phyloP scores from a whole-genome alignment of 495 filamentous ascomycete genomes.

The Xylaria cubensis region DNA sequence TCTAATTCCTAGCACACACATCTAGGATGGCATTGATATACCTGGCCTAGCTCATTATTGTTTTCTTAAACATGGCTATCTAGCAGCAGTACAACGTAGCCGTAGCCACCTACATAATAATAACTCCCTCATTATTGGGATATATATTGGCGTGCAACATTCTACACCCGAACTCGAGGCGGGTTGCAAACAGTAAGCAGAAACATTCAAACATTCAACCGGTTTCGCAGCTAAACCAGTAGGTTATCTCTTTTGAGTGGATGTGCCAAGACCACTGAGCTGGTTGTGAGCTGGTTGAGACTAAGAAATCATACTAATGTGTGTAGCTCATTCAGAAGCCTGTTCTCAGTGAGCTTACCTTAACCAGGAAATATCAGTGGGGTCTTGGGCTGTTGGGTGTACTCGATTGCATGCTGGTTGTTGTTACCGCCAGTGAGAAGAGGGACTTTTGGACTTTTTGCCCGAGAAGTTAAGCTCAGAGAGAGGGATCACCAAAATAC shows the following conservation, averaged over 20 bases:
- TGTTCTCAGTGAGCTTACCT: slow-evolving; percentile 5
- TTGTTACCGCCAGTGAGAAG: not conserved
- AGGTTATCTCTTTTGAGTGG: slow-evolving; percentile 16
- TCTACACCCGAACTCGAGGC: not conserved
- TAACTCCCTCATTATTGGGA: slow-evolving; percentile 11
- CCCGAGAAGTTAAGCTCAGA: not conserved
- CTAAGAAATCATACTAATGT: slow-evolving; percentile 13
- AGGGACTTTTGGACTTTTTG: not conserved
- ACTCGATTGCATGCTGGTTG: not conserved
- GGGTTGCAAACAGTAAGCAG: slow-evolving; percentile 26
- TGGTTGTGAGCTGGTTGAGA: not conserved
- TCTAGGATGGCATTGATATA: not conserved
- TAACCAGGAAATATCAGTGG: slow-evolving; percentile 8
- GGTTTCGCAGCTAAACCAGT: slow-evolving; percentile 1
- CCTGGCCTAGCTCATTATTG: not conserved
- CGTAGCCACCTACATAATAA: slow-evolving; percentile 2
- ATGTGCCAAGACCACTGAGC: slow-evolving; percentile 19
- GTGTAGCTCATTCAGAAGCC: slow-evolving; percentile 16
- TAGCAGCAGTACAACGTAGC: not conserved
- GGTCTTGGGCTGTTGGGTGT: not conserved
- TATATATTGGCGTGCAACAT: slow-evolving; percentile 6
- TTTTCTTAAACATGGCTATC: not conserved
- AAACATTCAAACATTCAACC: slow-evolving; percentile 11
- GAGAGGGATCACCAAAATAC: not conserved
- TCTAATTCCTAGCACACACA: not conserved